These are phyloP conservation scores for Salix arbutifolia DNA, from an alignment of 345 rosid genomes.

Conservation along the genomic window DNA sequence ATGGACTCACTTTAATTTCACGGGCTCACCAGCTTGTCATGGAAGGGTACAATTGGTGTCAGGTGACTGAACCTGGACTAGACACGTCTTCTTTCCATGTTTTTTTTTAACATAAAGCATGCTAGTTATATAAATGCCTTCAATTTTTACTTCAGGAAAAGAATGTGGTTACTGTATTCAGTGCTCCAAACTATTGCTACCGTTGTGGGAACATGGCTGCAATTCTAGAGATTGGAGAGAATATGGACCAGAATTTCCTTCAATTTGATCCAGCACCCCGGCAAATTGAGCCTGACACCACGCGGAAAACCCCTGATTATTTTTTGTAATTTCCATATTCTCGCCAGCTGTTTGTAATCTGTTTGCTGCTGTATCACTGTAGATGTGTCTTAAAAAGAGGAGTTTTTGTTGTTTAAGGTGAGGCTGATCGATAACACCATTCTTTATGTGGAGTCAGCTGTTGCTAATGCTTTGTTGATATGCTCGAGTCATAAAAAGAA, in stretches of 20 bases:
- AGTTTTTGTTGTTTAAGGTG: slow-evolving; percentile 40
- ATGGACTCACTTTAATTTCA: slow-evolving; percentile 80
- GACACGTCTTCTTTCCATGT: background rate
- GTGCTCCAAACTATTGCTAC: slow-evolving; percentile 94
- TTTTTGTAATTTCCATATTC: slow-evolving; percentile 61
- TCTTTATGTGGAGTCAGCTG: slow-evolving; percentile 37
- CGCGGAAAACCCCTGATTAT: slow-evolving; percentile 96
- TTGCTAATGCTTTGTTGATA: slow-evolving; percentile 20
- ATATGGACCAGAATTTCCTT: slow-evolving; percentile 92
- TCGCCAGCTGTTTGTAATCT: slow-evolving; percentile 36
- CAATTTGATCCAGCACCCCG: slow-evolving; percentile 95
- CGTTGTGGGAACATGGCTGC: slow-evolving; percentile 99
- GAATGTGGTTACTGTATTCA: slow-evolving; percentile 91
- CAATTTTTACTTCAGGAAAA: slow-evolving; percentile 44
- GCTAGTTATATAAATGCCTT: background rate
- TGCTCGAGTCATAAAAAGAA: slow-evolving; percentile 21
- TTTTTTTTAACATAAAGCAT: background rate
- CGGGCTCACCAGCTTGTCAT: slow-evolving; percentile 97
- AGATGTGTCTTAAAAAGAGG: slow-evolving; percentile 42
- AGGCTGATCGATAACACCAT: slow-evolving; percentile 39
- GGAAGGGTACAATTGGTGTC: slow-evolving; percentile 97
- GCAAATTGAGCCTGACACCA: slow-evolving; percentile 86
- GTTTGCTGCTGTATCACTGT: slow-evolving; percentile 34
- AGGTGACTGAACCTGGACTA: slow-evolving; percentile 40
- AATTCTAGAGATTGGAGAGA: slow-evolving; percentile 85